Evolutionary conservation across 2,329 filamentous ascomycete species (phyloP).

Genomic region (Colletotrichum liaoningense): DNA sequence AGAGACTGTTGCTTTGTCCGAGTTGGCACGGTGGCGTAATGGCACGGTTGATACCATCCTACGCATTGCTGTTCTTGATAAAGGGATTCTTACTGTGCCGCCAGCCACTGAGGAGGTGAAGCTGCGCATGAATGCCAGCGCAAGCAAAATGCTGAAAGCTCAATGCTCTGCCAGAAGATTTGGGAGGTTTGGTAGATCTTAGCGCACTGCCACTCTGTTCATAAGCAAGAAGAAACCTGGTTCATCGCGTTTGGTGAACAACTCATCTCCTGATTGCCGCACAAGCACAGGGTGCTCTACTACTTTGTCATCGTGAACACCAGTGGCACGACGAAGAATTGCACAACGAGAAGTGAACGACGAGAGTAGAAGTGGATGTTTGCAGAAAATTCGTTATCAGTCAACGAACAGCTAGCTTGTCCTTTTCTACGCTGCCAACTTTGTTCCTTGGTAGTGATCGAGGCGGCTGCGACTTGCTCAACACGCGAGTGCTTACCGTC

Average conservation of each 20-base stretch:
- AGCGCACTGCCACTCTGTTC: background rate
- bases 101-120: background rate
- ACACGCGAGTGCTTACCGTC: background rate
- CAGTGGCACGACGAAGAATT: too few relatives aligned
- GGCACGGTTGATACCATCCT: background rate
- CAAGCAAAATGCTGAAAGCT: too few relatives aligned
- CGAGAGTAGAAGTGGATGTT: background rate
- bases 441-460: background rate
- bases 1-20: background rate
- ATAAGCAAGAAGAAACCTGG: background rate
- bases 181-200: background rate
- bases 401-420: background rate
- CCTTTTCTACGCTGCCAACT: background rate
- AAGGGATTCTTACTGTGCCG: background rate
- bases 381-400: background rate
- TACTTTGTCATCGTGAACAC: background rate
- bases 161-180: too few relatives aligned
- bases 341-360: background rate
- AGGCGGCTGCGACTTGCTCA: background rate
- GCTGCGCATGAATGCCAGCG: background rate
- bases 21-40: background rate
- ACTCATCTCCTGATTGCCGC: background rate
- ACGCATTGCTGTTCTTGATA: background rate
- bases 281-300: background rate
- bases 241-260: background rate